Base-by-base conservation (phyloP, 1,139 yeast species). In the Scheffersomyces insectosa region DNA sequence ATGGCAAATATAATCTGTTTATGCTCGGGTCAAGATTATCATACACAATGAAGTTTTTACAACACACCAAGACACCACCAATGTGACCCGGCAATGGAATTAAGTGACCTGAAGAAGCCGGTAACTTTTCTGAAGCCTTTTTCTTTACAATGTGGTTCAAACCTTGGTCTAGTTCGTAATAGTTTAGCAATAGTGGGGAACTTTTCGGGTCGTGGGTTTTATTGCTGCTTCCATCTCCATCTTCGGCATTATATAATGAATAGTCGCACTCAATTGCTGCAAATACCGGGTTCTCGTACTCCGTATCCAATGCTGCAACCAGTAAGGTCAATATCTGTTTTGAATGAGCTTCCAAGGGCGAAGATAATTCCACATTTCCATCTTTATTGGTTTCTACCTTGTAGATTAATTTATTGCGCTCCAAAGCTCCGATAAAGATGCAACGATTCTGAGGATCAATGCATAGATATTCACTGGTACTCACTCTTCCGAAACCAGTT, bases 111-210 rank as follows among this genome's bases (percentile, higher is more conserved):
- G 75, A 60, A 16, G 68, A 56, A 0, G 55, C 48, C 0, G 63
- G 61, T 2, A 60, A 5, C 3, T 80, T 60, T 29, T 66, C 75
- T 3, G 78, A 60, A 44, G 78, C 70, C 45, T 71, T 75, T 16
- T 54, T 54, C 44, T 76, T 77, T 2, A 85, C 72, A 2, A 90
- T 78, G 57, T 85, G 87, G 57, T 91, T 90, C 42, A 91, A 69
- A 0, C 98, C 97, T 41, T 88, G 76, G 61, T 93, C 98, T 28
- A 91, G 67, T 57, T 88, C 95, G 63, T 91, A 91, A 60, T 78
- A 85, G 7, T 80, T 77, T 45, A 91, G 65, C 13, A 48, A 47
- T 3, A 61, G 45, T 1, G 55, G 55, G 7, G 60, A 41, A 1
- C 39, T 36, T 5, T 40, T 40, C 3, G 55, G 49, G 25, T 45